Evolutionary conservation across 495 filamentous ascomycete genomes (phyloP), one percentile per base, ranked within the genome.

Genomic region (Aspergillus olivimuriae): DNA sequence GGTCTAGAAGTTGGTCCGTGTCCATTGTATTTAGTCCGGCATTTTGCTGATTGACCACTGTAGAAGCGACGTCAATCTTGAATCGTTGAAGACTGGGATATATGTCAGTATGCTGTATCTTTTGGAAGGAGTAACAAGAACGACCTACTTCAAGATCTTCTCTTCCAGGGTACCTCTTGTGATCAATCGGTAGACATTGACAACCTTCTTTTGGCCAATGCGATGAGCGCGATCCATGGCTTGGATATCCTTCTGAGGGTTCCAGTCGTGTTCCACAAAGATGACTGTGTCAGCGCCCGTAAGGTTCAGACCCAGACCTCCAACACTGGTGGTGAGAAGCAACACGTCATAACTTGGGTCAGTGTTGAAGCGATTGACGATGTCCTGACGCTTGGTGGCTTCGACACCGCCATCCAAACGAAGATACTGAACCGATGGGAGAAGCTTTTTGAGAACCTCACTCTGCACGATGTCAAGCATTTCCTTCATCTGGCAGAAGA

Each of bases 211-310:
- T 72, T 98, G 92, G 4, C 92, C 92, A 52, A 98, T 98, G 53
- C 92, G 83, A 69, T 98, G 92, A 8, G 94, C 92, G 36, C 92
- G 89, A 58, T 98, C 92, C 92, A 98, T 98, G 51, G 92, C 92
- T 62, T 98, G 92, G 52, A 98, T 77, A 66, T 98, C 92, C 65
- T 95, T 94, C 60, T 97, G 94, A 23, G 92, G 92, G 58, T 98
- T 98, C 92, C 92, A 98, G 63, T 98, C 92, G 63, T 98, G 92
- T 66, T 98, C 92, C 19, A 98, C 94, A 57, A 98, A 98, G 51
- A 97, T 98, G 50, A 98, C 92, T 0, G 92, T 98, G 66, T 98
- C 92, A 7, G 92, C 92, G 48, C 92, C 92, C 9, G 92, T 98
- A 21, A 98, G 74, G 61, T 98, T 98, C 41, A 98, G 76, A 17